phyloP scores from a whole-genome alignment of 805 yeast species.

The Cyberlindnera amylophila region DNA sequence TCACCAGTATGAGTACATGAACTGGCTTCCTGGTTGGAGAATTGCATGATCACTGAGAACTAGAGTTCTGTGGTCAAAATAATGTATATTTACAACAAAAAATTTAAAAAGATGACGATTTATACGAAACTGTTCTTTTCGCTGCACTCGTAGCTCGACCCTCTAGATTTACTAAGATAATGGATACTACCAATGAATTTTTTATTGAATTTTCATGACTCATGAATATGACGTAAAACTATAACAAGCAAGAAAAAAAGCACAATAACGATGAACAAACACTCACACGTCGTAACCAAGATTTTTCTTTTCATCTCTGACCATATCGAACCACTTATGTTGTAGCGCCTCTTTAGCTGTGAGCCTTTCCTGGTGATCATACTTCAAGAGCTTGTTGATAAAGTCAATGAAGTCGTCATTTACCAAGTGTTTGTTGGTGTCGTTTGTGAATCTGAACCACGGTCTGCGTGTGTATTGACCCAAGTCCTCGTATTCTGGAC shows the following conservation, averaged over 20 bases:
- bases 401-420: slow-evolving; percentile 61
- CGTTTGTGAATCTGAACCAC: slow-evolving; percentile 60
- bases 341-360: slow-evolving; percentile 88
- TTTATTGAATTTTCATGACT: too few relatives aligned
- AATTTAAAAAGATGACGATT: too few relatives aligned
- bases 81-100: too few relatives aligned
- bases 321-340: slow-evolving; percentile 58
- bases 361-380: slow-evolving; percentile 83
- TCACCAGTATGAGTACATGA: slow-evolving; percentile 37
- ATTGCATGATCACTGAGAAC: slow-evolving; percentile 22
- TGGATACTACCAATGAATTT: too few relatives aligned
- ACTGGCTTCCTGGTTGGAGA: slow-evolving; percentile 49
- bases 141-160: too few relatives aligned
- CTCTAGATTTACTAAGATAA: too few relatives aligned
- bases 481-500: slow-evolving; percentile 76
- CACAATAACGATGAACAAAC: neutral
- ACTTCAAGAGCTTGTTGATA: slow-evolving; percentile 67
- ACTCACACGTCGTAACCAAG: slow-evolving; percentile 3
- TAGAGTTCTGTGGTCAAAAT: too few relatives aligned
- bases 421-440: slow-evolving; percentile 47
- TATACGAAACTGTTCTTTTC: too few relatives aligned
- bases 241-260: neutral
- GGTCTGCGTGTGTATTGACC: slow-evolving; percentile 64
- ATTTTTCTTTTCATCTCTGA: slow-evolving; percentile 16
- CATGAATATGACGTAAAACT: too few relatives aligned